These are phyloP conservation scores for Coniochaeta sp. DNA, from an alignment of 2,329 filamentous ascomycete genomes.

Conservation along the genomic window DNA sequence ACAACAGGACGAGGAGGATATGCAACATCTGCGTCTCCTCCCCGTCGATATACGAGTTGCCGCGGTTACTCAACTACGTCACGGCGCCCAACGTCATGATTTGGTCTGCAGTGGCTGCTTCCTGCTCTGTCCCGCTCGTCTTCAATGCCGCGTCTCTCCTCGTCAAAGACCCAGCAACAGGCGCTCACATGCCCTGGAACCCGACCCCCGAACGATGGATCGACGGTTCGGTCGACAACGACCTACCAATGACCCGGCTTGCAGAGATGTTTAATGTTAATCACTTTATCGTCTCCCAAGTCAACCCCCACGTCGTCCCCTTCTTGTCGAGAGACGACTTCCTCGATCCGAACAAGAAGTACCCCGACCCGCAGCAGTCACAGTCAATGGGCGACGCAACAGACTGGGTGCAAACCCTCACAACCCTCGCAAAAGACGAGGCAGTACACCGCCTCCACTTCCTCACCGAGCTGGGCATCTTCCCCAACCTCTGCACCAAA, in stretches of 20 bases:
- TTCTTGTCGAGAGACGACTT: conserved; percentile 73
- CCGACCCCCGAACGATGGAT: conserved; percentile 82
- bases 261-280: conserved; percentile 98
- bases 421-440: conserved; percentile 71
- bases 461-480: conserved; percentile 71
- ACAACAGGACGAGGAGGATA: conserved; percentile 86
- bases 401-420: conserved; percentile 58
- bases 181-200: conserved; percentile 75
- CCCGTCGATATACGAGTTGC: conserved; percentile 79
- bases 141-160: conserved; percentile 74
- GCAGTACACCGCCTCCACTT: conserved; percentile 74
- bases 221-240: conserved; percentile 90
- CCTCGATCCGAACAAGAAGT: conserved; percentile 29
- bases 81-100: conserved; percentile 93
- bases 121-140: conserved; percentile 83
- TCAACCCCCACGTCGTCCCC: conserved; percentile 88
- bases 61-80: conserved; percentile 82
- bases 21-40: conserved; percentile 93
- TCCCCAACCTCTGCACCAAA: conserved; percentile 74
- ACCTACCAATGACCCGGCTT: conserved; percentile 82
- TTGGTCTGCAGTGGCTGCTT: conserved; percentile 94
- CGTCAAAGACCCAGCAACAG: conserved; percentile 78
- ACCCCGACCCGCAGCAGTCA: background rate
- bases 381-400: background rate
- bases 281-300: conserved; percentile 95